Percentiles rank a stretch among this genome's conserved stretches.
These are phyloP conservation scores for Capsicum rhomboideum DNA, from an alignment of 257 asterid species.

Conservation along the genomic window DNA sequence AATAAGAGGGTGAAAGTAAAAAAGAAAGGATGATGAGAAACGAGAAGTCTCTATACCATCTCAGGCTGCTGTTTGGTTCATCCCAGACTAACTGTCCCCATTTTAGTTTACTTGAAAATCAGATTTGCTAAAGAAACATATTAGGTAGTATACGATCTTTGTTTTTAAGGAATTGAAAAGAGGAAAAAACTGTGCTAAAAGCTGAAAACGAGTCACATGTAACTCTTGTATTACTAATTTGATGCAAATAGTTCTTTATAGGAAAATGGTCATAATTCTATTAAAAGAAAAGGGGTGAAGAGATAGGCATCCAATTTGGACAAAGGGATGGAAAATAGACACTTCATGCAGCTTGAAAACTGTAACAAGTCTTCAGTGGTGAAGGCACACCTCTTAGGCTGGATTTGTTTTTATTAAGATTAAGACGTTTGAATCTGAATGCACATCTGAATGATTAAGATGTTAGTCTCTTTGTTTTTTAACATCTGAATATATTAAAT, in stretches of 20 bases:
- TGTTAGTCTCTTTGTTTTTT: too few relatives aligned
- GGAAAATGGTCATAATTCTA: background rate
- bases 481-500: too few relatives aligned
- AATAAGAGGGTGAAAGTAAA: background rate
- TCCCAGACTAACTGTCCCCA: background rate
- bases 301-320: background rate
- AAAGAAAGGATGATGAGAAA: background rate
- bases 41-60: background rate
- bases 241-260: background rate
- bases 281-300: slow-evolving; percentile 11
- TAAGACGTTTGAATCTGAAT: too few relatives aligned
- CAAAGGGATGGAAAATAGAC: background rate
- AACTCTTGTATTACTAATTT: background rate
- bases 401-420: too few relatives aligned
- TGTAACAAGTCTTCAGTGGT: slow-evolving; percentile 4
- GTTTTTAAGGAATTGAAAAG: background rate
- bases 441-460: too few relatives aligned
- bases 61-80: background rate
- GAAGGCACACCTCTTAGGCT: background rate
- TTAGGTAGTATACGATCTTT: slow-evolving; percentile 39
- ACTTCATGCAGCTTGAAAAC: background rate
- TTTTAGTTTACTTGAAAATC: slow-evolving; percentile 23
- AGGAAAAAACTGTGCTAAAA: background rate
- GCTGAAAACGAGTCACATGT: background rate
- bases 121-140: slow-evolving; percentile 5